Base-by-base conservation (phyloP, 202 grass and related monocot species). In the Musa balbisiana region DNA sequence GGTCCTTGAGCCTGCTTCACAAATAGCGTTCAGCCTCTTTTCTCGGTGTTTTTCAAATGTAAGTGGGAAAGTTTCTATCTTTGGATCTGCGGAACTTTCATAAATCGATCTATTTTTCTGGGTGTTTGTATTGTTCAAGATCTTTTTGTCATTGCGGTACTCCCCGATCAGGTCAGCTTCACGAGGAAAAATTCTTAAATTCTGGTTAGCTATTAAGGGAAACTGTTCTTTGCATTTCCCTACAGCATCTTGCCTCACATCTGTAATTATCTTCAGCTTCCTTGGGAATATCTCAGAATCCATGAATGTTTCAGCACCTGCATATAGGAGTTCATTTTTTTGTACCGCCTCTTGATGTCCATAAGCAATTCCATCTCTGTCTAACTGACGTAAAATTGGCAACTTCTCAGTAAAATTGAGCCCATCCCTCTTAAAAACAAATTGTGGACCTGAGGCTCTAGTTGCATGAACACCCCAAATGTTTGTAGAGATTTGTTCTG, bases 51-150 rank as follows among this genome's bases (percentile, higher is more conserved):
- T 55, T 56, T 67, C 21, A 11, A 9, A 52, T 43, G 49, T 68
- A 76, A 67, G 19, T 17, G 20, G 9, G 24, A 75, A 53, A 1
- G 53, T 12, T 16, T 55, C 53, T 53, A 73, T 51, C 49, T 56
- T 55, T 72, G 76, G 74, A 83, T 59, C 81, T 78, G 78, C 52
- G 62, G 74, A 89, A 79, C 70, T 87, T 78, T 78, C 69, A 80
- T 73, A 76, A 71, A 73, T 25, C 77, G 78, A 17, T 49, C 75
- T 74, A 67, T 78, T 87, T 49, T 59, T 78, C 58, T 49, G 74
- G 60, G 51, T 26, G 9, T 82, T 81, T 25, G 88, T 86, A 67
- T 86, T 91, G 55, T 82, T 73, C 81, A 85, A 56, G 84, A 93
- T 71, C 76, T 97, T 86, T 59, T 86, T 84, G 79, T 86, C 80